Evolutionary conservation across 1,284 basidiomycete species (phyloP).

Genomic region (Puccinia horiana): DNA sequence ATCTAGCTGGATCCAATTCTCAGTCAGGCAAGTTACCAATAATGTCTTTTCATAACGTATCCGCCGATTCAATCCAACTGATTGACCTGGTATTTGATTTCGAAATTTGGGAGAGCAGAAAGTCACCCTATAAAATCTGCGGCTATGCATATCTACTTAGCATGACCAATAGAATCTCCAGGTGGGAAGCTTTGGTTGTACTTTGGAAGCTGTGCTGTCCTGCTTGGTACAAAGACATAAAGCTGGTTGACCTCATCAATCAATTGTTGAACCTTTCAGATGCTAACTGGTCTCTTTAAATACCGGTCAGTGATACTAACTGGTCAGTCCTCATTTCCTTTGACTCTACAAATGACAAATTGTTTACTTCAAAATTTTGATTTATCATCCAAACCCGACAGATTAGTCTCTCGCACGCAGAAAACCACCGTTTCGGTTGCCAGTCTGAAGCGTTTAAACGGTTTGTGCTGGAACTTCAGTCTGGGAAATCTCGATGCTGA

Average conservation of each 20-base stretch:
- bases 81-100: slow-evolving; percentile 25
- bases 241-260: too few species aligned
- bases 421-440: neutral
- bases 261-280: too few species aligned
- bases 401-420: neutral
- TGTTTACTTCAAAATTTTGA: slow-evolving; percentile 25
- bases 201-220: too few species aligned
- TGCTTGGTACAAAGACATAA: too few species aligned
- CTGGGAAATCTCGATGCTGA: slow-evolving; percentile 53
- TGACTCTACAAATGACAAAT: slow-evolving; percentile 22
- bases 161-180: slow-evolving; percentile 53
- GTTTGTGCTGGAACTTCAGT: slow-evolving; percentile 22
- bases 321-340: too few species aligned
- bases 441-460: slow-evolving; percentile 15
- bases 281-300: too few species aligned
- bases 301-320: too few species aligned
- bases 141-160: slow-evolving; percentile 55
- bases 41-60: slow-evolving; percentile 19
- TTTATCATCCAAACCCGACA: slow-evolving; percentile 27
- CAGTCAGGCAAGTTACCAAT: slow-evolving; percentile 15
- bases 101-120: slow-evolving; percentile 38
- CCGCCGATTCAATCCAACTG: slow-evolving; percentile 14
- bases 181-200: too few species aligned
- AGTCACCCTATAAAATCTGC: slow-evolving; percentile 52
- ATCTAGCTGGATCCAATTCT: slow-evolving; percentile 10